These are phyloP conservation scores for Fusarium caatingaense DNA, from an alignment of 2,329 filamentous ascomycete species.

Conservation along the genomic window DNA sequence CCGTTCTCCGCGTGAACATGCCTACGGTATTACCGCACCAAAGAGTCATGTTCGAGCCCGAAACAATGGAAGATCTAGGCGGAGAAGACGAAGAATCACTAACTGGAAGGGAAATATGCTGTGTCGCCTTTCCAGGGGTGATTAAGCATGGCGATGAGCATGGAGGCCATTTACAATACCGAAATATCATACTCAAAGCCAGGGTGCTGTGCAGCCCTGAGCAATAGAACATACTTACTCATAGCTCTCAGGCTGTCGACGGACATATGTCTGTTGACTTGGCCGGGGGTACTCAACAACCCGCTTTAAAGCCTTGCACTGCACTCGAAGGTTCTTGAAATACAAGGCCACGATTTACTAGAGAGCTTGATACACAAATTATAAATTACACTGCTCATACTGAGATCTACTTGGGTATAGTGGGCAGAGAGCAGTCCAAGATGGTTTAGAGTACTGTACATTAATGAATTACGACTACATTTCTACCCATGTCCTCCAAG, in stretches of 20 bases:
- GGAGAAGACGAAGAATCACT: constrained; percentile 70
- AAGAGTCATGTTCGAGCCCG: constrained; percentile 65
- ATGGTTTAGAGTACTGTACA: background rate
- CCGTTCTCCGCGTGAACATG: constrained; percentile 67
- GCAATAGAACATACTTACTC: constrained; percentile 23
- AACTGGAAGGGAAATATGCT: constrained; percentile 65
- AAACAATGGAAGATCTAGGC: constrained; percentile 74
- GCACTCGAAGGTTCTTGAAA: background rate
- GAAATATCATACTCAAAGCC: constrained; percentile 74
- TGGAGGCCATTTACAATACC: constrained; percentile 69
- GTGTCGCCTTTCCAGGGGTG: constrained; percentile 73
- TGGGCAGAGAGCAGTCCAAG: background rate
- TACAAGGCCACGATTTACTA: background rate
- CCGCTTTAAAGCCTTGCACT: background rate
- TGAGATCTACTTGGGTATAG: background rate
- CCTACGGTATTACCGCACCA: constrained; percentile 65
- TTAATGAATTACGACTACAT: constrained; percentile 22
- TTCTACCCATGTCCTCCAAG: background rate
- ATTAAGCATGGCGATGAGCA: constrained; percentile 74
- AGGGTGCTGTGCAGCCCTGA: constrained; percentile 69
- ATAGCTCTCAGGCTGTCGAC: background rate
- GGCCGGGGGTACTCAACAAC: background rate
- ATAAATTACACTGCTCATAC: background rate
- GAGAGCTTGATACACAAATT: background rate
- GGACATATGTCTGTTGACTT: background rate